A percentile compares a stretch with the other conserved stretches of the same genome.
Conservation (phyloP, 306 rosid species). For the Dryas alaskensis region DNA sequence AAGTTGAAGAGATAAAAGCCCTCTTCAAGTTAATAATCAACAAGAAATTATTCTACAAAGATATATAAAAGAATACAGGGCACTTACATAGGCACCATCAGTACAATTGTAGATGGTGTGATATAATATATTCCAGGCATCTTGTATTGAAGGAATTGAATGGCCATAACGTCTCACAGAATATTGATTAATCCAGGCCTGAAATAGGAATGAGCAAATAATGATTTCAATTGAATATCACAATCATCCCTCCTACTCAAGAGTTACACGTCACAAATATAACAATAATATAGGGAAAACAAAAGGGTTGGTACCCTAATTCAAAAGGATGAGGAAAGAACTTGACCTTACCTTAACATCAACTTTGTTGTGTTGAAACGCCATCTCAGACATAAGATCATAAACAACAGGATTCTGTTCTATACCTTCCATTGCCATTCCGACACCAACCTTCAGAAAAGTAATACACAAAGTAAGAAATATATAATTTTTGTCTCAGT, state of each 20-base stretch:
- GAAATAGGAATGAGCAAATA: constrained; percentile 26
- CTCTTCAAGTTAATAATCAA: not conserved
- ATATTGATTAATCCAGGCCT: constrained; percentile 78
- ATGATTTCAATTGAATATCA: not conserved
- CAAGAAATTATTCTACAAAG: not conserved
- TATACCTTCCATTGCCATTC: constrained; percentile 95
- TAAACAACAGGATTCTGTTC: constrained; percentile 88
- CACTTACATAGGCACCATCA: constrained; percentile 86
- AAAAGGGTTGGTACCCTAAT: not conserved
- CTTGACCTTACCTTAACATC: constrained; percentile 55
- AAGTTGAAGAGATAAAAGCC: not conserved
- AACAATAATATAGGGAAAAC: not conserved
- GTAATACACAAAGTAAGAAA: constrained; percentile 23
- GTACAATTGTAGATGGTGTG: constrained; percentile 83
- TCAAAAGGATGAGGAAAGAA: not conserved
- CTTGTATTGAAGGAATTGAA: constrained; percentile 57
- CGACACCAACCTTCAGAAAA: constrained; percentile 75
- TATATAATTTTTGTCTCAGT: not conserved
- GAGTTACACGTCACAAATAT: not conserved
- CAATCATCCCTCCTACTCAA: not conserved
- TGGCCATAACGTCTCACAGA: constrained; percentile 72
- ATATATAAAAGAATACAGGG: not conserved
- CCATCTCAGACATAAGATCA: constrained; percentile 93
- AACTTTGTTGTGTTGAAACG: constrained; percentile 63
- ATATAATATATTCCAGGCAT: constrained; percentile 76